Evolutionary conservation across 345 rosid species (phyloP), one percentile per base, ranked within the genome.

Genomic region (Citrus sinensis): DNA sequence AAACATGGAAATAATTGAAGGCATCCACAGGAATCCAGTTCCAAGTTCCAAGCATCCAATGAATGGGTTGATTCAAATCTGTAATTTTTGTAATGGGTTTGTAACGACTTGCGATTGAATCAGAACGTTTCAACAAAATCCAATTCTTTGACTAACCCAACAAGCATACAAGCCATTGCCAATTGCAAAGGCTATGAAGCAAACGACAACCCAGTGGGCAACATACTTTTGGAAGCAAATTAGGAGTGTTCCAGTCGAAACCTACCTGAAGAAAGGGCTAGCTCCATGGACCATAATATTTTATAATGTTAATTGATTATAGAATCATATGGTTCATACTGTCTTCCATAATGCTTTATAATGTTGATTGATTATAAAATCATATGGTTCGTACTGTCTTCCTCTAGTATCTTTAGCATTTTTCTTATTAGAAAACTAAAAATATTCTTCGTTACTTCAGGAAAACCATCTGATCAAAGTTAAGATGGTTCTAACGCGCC

Each of bases 21-120:
- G 93, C 95, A 97, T 92, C 99, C 99, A 97, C 58, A 94, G 2
- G 90, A 93, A 94, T 51, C 99, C 98, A 56, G 83, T 83, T 27
- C 51, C 51, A 3, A 46, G 17, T 46, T 13, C 86, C 92, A 72
- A 97, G 91, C 98, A 93, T 92, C 83, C 80, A 89, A 59, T 94
- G 93, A 7, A 88, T 89, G 10, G 98, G 98, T 27, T 84, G 83
- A 75, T 94, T 97, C 75, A 97, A 71, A 78, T 92, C 95, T 2
- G 84, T 82, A 56, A 97, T 91, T 75, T 92, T 94, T 5, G 93
- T 85, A 71, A 89, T 87, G 0, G 98, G 96, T 70, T 90, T 90
- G 92, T 8, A 94, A 88, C 0, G 16, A 46, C 51, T 46, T 13
- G 4, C 17, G 93, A 87, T 82, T 91, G 91, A 20, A 80, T 83